These are phyloP conservation scores for Euphrasia confusa DNA, from an alignment of 257 asterid species.

Conservation along the genomic window DNA sequence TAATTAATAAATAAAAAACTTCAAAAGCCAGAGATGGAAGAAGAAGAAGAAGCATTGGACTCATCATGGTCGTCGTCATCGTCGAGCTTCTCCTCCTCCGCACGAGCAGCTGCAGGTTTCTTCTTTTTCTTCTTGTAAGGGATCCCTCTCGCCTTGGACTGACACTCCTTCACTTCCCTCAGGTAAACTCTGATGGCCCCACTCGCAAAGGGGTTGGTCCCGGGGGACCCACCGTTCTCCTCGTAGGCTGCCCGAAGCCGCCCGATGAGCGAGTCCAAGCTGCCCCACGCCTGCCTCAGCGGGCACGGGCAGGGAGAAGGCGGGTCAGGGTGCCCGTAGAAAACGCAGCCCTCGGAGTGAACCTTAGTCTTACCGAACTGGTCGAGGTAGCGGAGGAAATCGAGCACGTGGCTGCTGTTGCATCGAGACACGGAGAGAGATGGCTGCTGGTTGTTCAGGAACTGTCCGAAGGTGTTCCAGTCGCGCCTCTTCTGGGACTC, in stretches of 20 bases:
- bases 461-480: background rate
- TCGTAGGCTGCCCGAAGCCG: slow-evolving; percentile 70
- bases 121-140: background rate
- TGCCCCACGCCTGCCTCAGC: background rate
- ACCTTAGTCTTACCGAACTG: background rate
- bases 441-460: background rate
- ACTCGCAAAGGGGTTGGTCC: slow-evolving; percentile 65
- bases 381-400: background rate
- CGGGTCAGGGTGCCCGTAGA: background rate
- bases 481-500: background rate
- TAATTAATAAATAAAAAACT: too few species aligned
- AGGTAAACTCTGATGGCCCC: slow-evolving; percentile 60
- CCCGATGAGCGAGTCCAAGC: background rate
- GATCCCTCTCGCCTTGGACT: slow-evolving; percentile 38
- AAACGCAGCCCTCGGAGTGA: background rate
- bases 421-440: background rate
- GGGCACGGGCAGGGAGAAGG: background rate
- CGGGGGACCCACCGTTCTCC: slow-evolving; percentile 75
- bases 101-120: background rate
- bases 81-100: too few species aligned
- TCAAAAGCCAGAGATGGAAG: too few species aligned
- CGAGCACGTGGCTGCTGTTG: background rate
- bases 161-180: slow-evolving; percentile 60
- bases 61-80: too few species aligned
- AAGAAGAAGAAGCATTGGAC: too few species aligned